A percentile compares a stretch with the other conserved stretches of the same genome.
These are phyloP conservation scores for Saccharomycopsis olivae DNA, from an alignment of 805 yeast species.

Conservation along the genomic window DNA sequence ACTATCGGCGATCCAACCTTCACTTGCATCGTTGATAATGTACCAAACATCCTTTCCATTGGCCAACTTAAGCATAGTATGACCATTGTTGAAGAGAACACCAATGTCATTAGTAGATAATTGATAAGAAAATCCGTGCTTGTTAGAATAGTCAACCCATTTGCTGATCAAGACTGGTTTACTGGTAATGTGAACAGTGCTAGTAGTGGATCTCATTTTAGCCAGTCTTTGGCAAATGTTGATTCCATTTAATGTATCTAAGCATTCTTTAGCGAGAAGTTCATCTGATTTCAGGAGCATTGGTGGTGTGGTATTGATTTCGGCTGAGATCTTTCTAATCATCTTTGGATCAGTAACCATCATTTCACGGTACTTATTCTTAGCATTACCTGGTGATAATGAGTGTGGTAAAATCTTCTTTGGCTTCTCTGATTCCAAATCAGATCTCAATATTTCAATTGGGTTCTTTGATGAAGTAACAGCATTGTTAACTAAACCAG, in stretches of 20 bases:
- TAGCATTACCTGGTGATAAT: slow-evolving; percentile 86
- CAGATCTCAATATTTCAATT: slow-evolving; percentile 59
- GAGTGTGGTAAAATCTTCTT: slow-evolving; percentile 73
- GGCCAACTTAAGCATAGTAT: slow-evolving; percentile 64
- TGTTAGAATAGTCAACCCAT: slow-evolving; percentile 97
- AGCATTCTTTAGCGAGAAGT: slow-evolving; percentile 35
- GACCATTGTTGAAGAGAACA: slow-evolving; percentile 77
- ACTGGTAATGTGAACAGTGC: slow-evolving; percentile 22
- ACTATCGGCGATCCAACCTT: slow-evolving; percentile 46
- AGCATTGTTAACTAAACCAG: slow-evolving; percentile 40
- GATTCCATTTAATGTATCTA: slow-evolving; percentile 35
- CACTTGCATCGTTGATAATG: slow-evolving; percentile 36
- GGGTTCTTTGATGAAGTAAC: slow-evolving; percentile 39
- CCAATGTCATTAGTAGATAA: slow-evolving; percentile 85
- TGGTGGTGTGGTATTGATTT: slow-evolving; percentile 23
- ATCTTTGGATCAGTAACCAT: slow-evolving; percentile 25
- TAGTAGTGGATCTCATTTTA: slow-evolving; percentile 25
- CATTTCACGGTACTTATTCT: slow-evolving; percentile 73
- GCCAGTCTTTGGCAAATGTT: slow-evolving; percentile 35
- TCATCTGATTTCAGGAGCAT: slow-evolving; percentile 29
- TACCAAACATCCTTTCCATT: slow-evolving; percentile 59
- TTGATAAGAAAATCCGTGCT: slow-evolving; percentile 92
- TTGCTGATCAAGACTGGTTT: slow-evolving; percentile 73
- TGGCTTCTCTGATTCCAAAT: slow-evolving; percentile 58
- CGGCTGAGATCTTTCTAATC: slow-evolving; percentile 27